phyloP scores from a whole-genome alignment of 352 stramenopile genomes.

The Globisporangium yorkense region DNA sequence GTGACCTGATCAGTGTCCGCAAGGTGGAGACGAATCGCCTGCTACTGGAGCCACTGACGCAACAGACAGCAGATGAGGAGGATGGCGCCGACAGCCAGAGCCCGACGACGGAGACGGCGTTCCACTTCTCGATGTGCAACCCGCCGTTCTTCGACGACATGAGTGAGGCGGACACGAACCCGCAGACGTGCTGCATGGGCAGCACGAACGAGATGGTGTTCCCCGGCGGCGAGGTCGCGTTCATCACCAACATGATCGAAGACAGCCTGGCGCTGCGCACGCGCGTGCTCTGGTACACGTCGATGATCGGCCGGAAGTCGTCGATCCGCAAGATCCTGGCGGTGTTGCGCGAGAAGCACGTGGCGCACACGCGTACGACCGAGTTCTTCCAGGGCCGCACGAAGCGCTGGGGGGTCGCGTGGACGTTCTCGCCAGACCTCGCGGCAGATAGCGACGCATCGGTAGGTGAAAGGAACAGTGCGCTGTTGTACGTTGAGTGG shows the following conservation, averaged over 20 bases:
- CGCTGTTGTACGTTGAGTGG: too few species aligned
- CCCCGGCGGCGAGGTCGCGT: slow-evolving; percentile 91
- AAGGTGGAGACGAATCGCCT: slow-evolving; percentile 34
- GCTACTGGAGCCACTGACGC: slow-evolving; percentile 36
- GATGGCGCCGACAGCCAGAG: background rate
- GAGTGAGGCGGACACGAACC: slow-evolving; percentile 73
- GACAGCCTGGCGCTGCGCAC: slow-evolving; percentile 83
- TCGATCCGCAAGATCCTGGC: slow-evolving; percentile 88
- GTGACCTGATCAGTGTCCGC: slow-evolving; percentile 48
- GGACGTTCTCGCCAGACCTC: slow-evolving; percentile 71
- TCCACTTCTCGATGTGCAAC: slow-evolving; percentile 97
- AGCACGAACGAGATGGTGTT: slow-evolving; percentile 80
- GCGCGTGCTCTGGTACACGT: slow-evolving; percentile 91
- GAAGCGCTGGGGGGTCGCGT: slow-evolving; percentile 92
- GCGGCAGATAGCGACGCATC: slow-evolving; percentile 8
- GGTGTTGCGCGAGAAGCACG: slow-evolving; percentile 58
- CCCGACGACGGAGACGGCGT: slow-evolving; percentile 10
- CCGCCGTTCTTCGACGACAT: slow-evolving; percentile 93
- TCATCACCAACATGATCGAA: slow-evolving; percentile 90
- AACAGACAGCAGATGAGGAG: background rate
- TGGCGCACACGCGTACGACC: slow-evolving; percentile 81
- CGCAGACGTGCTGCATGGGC: slow-evolving; percentile 63
- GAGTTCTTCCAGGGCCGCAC: slow-evolving; percentile 94
- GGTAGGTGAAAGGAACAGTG: background rate
- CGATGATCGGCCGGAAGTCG: slow-evolving; percentile 91